These are phyloP conservation scores for Hyaloraphidium curvatum DNA, from an alignment of 192 early-diverging fungal genomes.

Conservation along the genomic window DNA sequence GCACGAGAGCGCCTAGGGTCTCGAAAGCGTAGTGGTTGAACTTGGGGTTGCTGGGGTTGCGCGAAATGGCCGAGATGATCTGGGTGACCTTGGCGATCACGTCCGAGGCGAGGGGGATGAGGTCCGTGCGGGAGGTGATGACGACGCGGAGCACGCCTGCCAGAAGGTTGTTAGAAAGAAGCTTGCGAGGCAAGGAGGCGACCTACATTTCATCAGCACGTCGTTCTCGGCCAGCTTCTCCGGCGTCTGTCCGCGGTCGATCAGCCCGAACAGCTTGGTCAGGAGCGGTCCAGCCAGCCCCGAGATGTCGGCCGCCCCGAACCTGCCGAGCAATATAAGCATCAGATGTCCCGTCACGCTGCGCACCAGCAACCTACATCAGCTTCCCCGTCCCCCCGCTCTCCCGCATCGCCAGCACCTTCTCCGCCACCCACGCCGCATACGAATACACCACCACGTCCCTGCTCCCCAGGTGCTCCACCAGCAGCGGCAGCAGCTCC, in stretches of 20 bases:
- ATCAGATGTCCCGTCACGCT: too few species aligned
- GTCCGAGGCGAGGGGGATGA: conserved; percentile 46
- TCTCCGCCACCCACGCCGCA: conserved; percentile 76
- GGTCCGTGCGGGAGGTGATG: conserved; percentile 49
- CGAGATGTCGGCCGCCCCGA: conserved; percentile 48
- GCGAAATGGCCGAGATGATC: conserved; percentile 64
- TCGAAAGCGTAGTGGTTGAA: conserved; percentile 98
- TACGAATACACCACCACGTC: conserved; percentile 81
- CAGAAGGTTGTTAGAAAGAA: conserved; percentile 2
- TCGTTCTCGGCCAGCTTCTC: conserved; percentile 93
- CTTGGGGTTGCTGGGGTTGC: conserved; percentile 90
- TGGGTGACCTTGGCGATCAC: conserved; percentile 53
- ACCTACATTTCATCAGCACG: conserved; percentile 73
- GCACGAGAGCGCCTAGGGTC: conserved; percentile 65
- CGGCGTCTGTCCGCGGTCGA: conserved; percentile 58
- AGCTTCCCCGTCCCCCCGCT: too few species aligned
- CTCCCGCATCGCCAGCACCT: conserved; percentile 73
- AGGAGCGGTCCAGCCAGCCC: conserved; percentile 47
- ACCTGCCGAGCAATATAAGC: conserved; percentile 15
- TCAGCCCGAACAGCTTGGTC: conserved; percentile 47
- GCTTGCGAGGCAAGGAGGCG: neutral
- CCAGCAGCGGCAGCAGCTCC: conserved; percentile 55
- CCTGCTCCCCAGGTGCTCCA: conserved; percentile 56
- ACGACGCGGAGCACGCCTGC: conserved; percentile 69
- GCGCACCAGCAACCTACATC: too few species aligned